Evolutionary conservation across 192 early-diverging fungal species (phyloP), one percentile per base, ranked within the genome.

Genomic region (Dimargaris xerosporica): DNA sequence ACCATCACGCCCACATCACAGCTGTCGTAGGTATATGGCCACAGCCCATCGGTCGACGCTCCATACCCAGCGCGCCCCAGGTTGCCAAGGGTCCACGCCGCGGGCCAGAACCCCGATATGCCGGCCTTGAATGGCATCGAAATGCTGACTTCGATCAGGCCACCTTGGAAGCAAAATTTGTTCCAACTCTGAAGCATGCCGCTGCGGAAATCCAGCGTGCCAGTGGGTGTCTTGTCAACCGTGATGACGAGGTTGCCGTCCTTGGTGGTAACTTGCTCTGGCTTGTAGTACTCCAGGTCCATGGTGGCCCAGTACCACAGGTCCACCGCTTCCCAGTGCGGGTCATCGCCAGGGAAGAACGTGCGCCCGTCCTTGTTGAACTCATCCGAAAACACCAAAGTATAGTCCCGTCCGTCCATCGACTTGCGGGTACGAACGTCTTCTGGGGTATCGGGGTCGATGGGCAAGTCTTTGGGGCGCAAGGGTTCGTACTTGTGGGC

Each of bases 111-210:
- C 0, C 80, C 80, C 6, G 73, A 64, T 34, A 73, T 69, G 21
- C 63, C 48, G 7, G 70, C 73, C 50, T 71, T 70, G 7, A 73
- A 75, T 0, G 80, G 80, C 28, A 82, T 62, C 60, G 77, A 80
- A 19, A 80, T 78, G 12, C 71, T 72, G 9, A 74, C 76, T 68
- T 82, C 80, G n/a, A 82, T 64, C 25, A 78, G 69, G 2, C 78
- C 80, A 45, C 80, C 80, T 66, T 78, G 76, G 69, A 82, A 78
- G 71, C 80, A 82, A 44, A 76, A 68, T 65, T 82, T 80, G 69
- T 82, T 82, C 80, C 80, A 82, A 51, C 73, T 75, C 72, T 82
- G 80, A 52, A 80, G 67, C 80, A 82, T 82, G 6, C 75, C 75
- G 34, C 74, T 77, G 10, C 77, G 76, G 68, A 73, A 82, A 11